Base-by-base conservation (phyloP, 176 grass and related monocot species). In the Aegilops tauschii region DNA sequence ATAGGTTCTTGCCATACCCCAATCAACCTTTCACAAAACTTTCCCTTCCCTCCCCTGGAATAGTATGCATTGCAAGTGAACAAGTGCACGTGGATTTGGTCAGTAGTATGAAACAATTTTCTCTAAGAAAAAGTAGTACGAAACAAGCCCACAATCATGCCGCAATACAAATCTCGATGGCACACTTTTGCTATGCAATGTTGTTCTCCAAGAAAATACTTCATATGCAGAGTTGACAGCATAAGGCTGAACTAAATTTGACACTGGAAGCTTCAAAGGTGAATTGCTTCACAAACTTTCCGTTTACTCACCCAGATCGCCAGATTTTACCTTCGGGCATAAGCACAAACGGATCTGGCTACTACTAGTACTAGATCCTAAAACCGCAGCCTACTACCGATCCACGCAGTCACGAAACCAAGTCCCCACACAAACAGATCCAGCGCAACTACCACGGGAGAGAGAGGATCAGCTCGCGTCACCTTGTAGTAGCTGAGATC, bases 401-500 rank as follows among this genome's bases (percentile, higher is more conserved):
- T 20, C 12, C 8, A 71, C 3, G 5, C 6, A 70, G 23, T 32
- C 23, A 28, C 17, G 30, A 61, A 2, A 91, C 31, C 20, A 78
- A 78, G 44, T 7, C 21, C 34, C 21, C 34, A 37, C 66, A 35
- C 11, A 7, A 8, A 61, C 9, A 29, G 16, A 75, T 72, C 31
- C 35, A 82, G 14, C 65, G 5, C 13, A 5, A 3, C 20, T 20
- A 21, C 13, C 18, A 44, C 32, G 69, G 69, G 49, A 18, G n/a
- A 18, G n/a, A 47, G 50, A 20, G 20, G 23, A 40, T 58, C 12
- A 36, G 2, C 2, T 75, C 2, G 29, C 61, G 3, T 42, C 70
- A 96, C 97, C 94, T 94, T 92, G 63, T 84, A 87, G 80, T 93
- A 99, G 45, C 65, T 89, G 82, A 99, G 92, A 78, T 99, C 94